Evolutionary conservation across 139 green algal species (phyloP).

Genomic region (Desmodesmus armatus): DNA sequence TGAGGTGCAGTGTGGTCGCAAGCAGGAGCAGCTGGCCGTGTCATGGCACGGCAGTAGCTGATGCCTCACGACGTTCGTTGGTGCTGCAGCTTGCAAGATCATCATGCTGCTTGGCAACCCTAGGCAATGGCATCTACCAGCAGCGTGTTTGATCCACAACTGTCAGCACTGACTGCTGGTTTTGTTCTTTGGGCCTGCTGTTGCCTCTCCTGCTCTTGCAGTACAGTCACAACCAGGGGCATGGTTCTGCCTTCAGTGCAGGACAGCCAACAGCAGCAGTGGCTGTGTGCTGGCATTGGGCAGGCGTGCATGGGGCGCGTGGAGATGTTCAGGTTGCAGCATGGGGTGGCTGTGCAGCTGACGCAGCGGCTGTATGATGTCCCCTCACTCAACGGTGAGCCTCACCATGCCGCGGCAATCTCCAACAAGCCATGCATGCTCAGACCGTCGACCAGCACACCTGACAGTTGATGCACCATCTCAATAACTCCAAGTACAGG

Average conservation of each 20-base stretch:
- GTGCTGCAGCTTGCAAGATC: too few relatives aligned
- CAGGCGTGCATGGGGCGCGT: slow-evolving; percentile 61
- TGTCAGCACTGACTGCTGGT: too few relatives aligned
- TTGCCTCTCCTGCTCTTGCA: too few relatives aligned
- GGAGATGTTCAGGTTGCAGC: slow-evolving; percentile 73
- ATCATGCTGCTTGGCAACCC: too few relatives aligned
- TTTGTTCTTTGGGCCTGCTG: too few relatives aligned
- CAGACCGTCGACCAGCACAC: too few relatives aligned
- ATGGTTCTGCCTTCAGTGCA: not conserved
- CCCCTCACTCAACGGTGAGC: slow-evolving; percentile 34
- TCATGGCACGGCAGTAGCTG: not conserved
- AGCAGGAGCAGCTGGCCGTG: not conserved
- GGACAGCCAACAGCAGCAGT: not conserved
- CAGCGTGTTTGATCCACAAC: too few relatives aligned
- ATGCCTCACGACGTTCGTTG: not conserved
- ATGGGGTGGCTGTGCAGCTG: slow-evolving; percentile 66
- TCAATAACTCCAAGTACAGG: too few relatives aligned
- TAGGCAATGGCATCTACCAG: too few relatives aligned
- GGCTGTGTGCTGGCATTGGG: slow-evolving; percentile 78
- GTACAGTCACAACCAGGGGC: not conserved
- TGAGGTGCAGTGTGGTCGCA: not conserved
- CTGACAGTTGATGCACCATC: too few relatives aligned
- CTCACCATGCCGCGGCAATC: too few relatives aligned
- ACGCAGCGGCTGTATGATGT: slow-evolving; percentile 56
- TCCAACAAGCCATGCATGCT: too few relatives aligned